Base-by-base conservation (phyloP, 805 yeast genomes). In the Wickerhamomyces bovis region DNA sequence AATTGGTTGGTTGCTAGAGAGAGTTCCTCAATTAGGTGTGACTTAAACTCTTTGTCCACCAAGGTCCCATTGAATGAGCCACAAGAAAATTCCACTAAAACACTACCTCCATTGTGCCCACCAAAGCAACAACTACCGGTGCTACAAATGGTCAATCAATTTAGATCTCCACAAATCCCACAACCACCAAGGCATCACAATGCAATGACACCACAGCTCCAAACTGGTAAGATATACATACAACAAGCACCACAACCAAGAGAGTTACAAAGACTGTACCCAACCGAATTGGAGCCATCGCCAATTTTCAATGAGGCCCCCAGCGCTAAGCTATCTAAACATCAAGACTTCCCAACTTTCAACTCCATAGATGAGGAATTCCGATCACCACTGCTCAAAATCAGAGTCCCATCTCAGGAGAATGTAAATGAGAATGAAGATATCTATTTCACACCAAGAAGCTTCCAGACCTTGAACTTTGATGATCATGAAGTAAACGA, bases 391-490 rank as follows among this genome's bases (percentile, higher is more conserved):
- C 43, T 58, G 4, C 40, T 58, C 35, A 54, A 52, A 31, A 52
- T 60, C 38, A 53, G 53, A 4, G 52, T 57, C 11, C 46, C 45
- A 3, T 47, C 57, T 3, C 25, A 44, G 6, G 57, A 53, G 7
- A 52, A 33, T 15, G 36, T 16, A 6, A 18, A 16, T 33, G 36
- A 16, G 4, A 20, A 33, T 3, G 36, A n/a, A n/a, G n/a, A 33
- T 13, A 20, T 33, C 11, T 33, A 33, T 33, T 33, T 33, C 20
- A 33, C 36, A 16, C 36, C 36, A 16, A 33, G 20, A 16, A 36
- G 47, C 2, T 56, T 53, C 36, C 54, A 56, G 33, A 59, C 63
- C 3, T 62, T 63, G 33, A 26, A 45, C 13, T 41, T 49, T 43
- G 49, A 49, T 19, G 45, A 28, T 13, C 35, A 38, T 33, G 20